Base-by-base conservation (phyloP, 192 early-diverging fungal genomes). In the Gryganskiella cystojenkinii region DNA sequence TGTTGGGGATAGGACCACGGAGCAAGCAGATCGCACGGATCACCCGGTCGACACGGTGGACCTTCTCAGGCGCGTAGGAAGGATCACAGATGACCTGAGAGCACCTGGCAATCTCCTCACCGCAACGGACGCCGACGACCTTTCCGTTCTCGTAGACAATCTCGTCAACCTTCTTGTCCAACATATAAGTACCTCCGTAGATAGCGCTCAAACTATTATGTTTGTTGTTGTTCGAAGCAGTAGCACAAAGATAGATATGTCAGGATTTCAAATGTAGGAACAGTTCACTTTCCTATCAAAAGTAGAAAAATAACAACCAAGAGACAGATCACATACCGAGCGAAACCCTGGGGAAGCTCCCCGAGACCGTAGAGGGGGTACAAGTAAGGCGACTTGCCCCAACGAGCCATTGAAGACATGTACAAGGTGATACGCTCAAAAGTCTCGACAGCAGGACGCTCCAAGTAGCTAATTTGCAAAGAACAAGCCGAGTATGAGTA, bases 111-210 rank as follows among this genome's bases (percentile, higher is more conserved):
- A 82, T 70, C 89, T 98, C 92, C 19, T 87, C 90, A 64, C 93
- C 98, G 8, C 92, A 94, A 71, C 91, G 91, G 19, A 99, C 95
- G 61, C 98, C 98, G 30, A 87, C 85, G 73, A 96, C 92, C 68
- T 88, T 89, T 56, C 97, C 97, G 59, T 90, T 70, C 49, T 91
- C 92, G 50, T 89, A 90, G 49, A 98, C 86, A 56, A 99, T 88
- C 81, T 98, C 94, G 52, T 98, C 95, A 34, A 97, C 90, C 53
- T 89, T 86, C 76, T 95, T 96, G 79, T 90, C 91, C 42, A 99
- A 88, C 98, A 99, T 99, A 84, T 99, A 99, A 19, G 98, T 99
- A 71, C 97, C 98, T 19, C 97, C 96, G 68, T 98, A 99, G 64
- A 99, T 95, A 42, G 98, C 98, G 81, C 92, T 94, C 71, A 99